A percentile compares a stretch with the other conserved stretches of the same genome.
Conservation (phyloP, 2,329 filamentous ascomycete species). For the Metarhizium anisopliae region DNA sequence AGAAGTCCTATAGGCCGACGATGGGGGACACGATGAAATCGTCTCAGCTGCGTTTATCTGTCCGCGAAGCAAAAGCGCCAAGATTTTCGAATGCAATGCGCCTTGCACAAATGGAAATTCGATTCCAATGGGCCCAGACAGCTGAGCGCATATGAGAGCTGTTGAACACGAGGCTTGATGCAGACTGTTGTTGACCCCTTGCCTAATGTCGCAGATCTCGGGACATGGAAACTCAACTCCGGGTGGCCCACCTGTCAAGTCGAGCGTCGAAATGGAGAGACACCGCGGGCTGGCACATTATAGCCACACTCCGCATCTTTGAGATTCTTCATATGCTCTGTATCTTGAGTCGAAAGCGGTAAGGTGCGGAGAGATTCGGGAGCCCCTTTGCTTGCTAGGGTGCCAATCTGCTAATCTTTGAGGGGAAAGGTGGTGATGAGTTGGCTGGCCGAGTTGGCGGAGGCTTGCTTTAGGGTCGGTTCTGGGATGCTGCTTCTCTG, state of each 20-base stretch:
- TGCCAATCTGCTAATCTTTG: background rate
- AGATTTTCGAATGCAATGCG: no score
- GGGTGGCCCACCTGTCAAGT: background rate
- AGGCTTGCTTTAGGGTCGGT: conserved; percentile 1
- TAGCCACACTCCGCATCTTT: background rate
- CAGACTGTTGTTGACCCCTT: no score
- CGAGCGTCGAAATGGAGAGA: background rate
- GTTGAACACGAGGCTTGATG: no score
- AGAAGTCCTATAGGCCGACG: background rate
- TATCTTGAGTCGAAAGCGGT: background rate
- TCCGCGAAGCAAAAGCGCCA: no score
- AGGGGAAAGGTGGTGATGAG: background rate
- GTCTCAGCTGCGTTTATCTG: background rate
- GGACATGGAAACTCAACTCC: background rate
- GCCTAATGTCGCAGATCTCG: background rate
- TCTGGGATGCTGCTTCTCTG: background rate
- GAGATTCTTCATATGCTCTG: background rate
- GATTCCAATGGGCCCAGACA: no score
- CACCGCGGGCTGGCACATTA: background rate
- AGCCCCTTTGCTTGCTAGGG: background rate
- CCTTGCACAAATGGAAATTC: no score
- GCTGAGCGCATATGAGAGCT: no score
- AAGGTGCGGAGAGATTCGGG: background rate
- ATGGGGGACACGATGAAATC: background rate
- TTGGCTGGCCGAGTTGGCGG: background rate